Evolutionary conservation across 2,329 filamentous ascomycete species (phyloP).

Genomic region (Xylariaceae sp.): DNA sequence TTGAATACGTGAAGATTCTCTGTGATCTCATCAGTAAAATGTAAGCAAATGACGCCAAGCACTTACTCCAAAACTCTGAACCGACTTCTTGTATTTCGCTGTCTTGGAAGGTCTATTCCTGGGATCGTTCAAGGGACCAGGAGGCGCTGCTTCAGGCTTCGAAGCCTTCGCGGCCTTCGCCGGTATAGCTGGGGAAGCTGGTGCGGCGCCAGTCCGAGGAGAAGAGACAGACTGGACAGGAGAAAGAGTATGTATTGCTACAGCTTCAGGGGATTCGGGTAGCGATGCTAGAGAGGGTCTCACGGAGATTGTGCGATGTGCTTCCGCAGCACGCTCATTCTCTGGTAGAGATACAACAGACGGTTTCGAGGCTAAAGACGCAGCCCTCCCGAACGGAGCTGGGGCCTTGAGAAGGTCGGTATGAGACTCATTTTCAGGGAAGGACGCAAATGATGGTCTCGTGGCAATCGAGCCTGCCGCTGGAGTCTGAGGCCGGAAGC

Average conservation of each 20-base stretch:
- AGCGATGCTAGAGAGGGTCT: slow-evolving; percentile 19
- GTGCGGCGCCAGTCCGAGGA: slow-evolving; percentile 9
- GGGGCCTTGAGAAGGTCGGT: slow-evolving; percentile 16
- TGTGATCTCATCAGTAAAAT: slow-evolving; percentile 11
- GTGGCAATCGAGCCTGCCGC: slow-evolving; percentile 11
- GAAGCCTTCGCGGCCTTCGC: neutral
- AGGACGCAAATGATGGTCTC: slow-evolving; percentile 10
- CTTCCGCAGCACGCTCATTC: slow-evolving; percentile 3
- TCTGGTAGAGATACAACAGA: slow-evolving; percentile 14
- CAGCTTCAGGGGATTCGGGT: slow-evolving; percentile 12
- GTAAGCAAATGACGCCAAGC: neutral
- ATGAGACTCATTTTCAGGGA: slow-evolving; percentile 12
- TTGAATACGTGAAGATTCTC: slow-evolving; percentile 28
- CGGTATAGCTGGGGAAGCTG: slow-evolving; percentile 12
- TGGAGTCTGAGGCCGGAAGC: slow-evolving; percentile 7
- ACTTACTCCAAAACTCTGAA: slow-evolving; percentile 21
- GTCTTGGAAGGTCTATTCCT: slow-evolving; percentile 11
- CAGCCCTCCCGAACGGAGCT: slow-evolving; percentile 16
- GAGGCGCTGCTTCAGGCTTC: slow-evolving; percentile 5
- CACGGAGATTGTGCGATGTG: slow-evolving; percentile 14
- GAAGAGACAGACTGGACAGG: slow-evolving; percentile 16
- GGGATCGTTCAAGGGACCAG: slow-evolving; percentile 8
- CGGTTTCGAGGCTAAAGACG: slow-evolving; percentile 17
- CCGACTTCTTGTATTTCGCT: slow-evolving; percentile 14
- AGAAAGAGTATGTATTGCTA: slow-evolving; percentile 10